Percentiles rank a stretch among this genome's conserved stretches.
Conservation (phyloP, 192 early-diverging fungal species). For the Entophlyctis luteolus region DNA sequence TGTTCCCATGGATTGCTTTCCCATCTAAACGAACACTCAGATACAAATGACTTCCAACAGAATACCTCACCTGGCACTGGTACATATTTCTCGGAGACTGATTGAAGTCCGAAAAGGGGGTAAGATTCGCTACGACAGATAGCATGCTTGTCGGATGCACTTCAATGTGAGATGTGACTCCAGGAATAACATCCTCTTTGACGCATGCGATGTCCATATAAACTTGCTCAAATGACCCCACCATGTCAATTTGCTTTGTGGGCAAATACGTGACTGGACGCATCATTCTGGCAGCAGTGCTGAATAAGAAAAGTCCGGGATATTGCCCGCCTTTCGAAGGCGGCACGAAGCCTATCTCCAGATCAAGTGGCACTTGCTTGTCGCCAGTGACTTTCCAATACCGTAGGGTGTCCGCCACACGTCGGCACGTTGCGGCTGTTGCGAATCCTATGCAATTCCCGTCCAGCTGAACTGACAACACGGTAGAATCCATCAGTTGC, state of each 20-base stretch:
- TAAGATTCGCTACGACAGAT: conserved; percentile 89
- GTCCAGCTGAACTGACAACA: conserved; percentile 78
- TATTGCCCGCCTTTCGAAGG: conserved; percentile 87
- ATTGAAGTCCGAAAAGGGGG: conserved; percentile 97
- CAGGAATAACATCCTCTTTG: conserved; percentile 84
- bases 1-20: conserved; percentile 99
- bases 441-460: conserved; percentile 89
- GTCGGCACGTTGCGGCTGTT: conserved; percentile 58
- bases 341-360: conserved; percentile 95
- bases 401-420: conserved; percentile 72
- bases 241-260: conserved; percentile 69
- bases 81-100: conserved; percentile 99
- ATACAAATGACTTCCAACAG: no score
- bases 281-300: conserved; percentile 83
- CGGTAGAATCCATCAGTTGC: conserved; percentile 18
- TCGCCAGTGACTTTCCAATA: conserved; percentile 68
- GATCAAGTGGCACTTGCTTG: conserved; percentile 67
- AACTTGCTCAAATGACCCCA: conserved; percentile 97
- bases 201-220: conserved; percentile 99
- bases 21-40: conserved; percentile 91
- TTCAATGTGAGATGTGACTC: conserved; percentile 89
- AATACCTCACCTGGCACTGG: conserved; percentile 84
- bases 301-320: conserved; percentile 95
- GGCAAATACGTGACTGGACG: conserved; percentile 85
- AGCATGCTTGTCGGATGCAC: conserved; percentile 87